Base-by-base conservation (phyloP, 768 basidiomycete species). In the Panaeolus papilionaceus region DNA sequence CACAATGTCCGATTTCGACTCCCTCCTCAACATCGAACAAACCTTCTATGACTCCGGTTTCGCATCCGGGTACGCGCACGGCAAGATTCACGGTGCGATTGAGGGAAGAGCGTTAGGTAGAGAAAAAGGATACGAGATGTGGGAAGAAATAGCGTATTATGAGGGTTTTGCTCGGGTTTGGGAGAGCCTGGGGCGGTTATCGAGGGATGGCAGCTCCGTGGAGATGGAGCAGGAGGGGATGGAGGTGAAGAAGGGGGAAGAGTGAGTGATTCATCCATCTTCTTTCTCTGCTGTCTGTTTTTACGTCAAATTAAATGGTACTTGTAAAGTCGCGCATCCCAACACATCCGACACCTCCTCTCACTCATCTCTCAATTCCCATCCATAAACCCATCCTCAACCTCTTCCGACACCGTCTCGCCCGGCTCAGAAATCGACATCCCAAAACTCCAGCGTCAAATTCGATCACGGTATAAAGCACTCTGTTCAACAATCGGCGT, bases 71-170 rank as follows among this genome's bases (percentile, higher is more conserved):
- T 87, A 86, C 74, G 89, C 83, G 0, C 97, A 98, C 76, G 97
- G 97, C 1, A 85, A 89, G 45, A 87, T 96, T 6, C 96, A 97
- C 72, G 96, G 97, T 2, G 78, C 93, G 28, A 94, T 95, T 68
- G 95, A 99, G 77, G 97, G 97, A 9, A 85, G 95, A 14, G 91
- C 92, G 0, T 84, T 98, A 18, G 97, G 96, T 1, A 85, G 90
- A 65, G 92, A 95, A 72, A 96, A 97, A 72, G 94, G 93, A 0
- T 98, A 90, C 77, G 96, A 97, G 78, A 89, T 98, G 79, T 98
- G 96, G 95, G 96, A 98, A 77, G 97, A 99, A 77, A 85, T 99
- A 12, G 96, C 94, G 1, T 98, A 91, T 73, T 96, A 96, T 76
- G 87, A 96, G 72, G 97, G 96, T 5, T 92, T 92, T 71, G 94